Evolutionary conservation across 495 filamentous ascomycete genomes (phyloP).

Genomic region (Viridothelium virens): DNA sequence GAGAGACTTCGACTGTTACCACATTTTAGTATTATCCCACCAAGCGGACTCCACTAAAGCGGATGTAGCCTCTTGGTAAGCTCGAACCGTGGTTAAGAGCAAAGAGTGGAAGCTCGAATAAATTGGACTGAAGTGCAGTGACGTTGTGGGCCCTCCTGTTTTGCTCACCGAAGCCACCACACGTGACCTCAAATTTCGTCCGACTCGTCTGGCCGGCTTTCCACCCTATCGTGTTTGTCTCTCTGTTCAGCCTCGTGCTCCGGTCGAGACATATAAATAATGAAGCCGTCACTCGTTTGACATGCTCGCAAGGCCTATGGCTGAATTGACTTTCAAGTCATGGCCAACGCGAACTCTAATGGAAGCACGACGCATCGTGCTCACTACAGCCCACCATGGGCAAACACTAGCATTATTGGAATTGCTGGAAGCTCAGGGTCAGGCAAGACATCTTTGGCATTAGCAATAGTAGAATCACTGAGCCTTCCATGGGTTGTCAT

Average conservation of each 20-base stretch:
- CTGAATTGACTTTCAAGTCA: background rate
- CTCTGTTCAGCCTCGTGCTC: background rate
- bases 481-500: conserved; percentile 98
- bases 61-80: too few relatives aligned
- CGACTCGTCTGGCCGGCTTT: background rate
- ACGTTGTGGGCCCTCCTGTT: background rate
- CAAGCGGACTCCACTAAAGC: background rate
- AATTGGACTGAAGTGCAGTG: too few relatives aligned
- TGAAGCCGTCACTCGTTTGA: conserved; percentile 1
- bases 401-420: conserved; percentile 86
- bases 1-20: background rate
- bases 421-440: conserved; percentile 94
- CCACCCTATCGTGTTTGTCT: background rate
- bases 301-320: background rate
- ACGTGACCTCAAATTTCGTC: background rate
- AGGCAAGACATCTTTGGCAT: conserved; percentile 91
- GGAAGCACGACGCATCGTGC: conserved; percentile 35
- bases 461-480: conserved; percentile 79
- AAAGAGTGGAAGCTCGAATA: too few relatives aligned
- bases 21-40: background rate
- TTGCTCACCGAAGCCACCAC: background rate
- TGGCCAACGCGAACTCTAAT: background rate
- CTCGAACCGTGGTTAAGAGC: too few relatives aligned
- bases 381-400: conserved; percentile 91
- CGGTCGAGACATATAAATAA: background rate